Base-by-base conservation (phyloP, 768 basidiomycete species). In the Lactarius hengduanensis region DNA sequence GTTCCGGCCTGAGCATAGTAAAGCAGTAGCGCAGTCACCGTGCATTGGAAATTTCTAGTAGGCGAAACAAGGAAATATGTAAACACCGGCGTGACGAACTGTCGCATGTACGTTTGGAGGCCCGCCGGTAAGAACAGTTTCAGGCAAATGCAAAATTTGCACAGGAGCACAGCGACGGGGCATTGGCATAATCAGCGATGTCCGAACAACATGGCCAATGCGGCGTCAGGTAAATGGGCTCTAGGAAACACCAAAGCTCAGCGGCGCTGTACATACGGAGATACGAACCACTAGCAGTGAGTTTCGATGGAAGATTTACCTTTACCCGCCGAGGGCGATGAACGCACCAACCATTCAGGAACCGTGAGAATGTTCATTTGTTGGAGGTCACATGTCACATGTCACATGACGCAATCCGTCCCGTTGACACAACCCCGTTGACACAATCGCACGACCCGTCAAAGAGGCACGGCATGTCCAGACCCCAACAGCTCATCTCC, bases 401-500 rank as follows among this genome's bases (percentile, higher is more conserved):
- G 26, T 1, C 26, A 1, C 26, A 26, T 65, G 43, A 45, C 20
- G 0, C 43, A 45, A 40, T 40, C 10, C 4, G 38, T 38, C 38
- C 38, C 38, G 38, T 4, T 38, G 38, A 38, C 34, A 36, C 10
- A 32, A 32, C 15, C 38, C 38, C 38, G 5, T 16, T 40, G 13
- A 40, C 36, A 38, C 26, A 26, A 60, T 28, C 11, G 7, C 40
- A 9, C n/a, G 13, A 26, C 34, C 40, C 40, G 40, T 59, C 38
- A 41, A 7, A 8, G 11, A 22, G 9, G 47, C 36, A 38, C 36
- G 36, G 4, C n/a, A 66, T 66, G 60, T 50, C 55, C 9, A 16
- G 2, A 13, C 43, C 38, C 50, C 60, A 45, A 58, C 34, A n/a
- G 3, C 47, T 66, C 28, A 16, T 43, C 18, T 55, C 68, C 40